Evolutionary conservation across 1,139 yeast species (phyloP).

Genomic region (Geotrichum histeridarum): DNA sequence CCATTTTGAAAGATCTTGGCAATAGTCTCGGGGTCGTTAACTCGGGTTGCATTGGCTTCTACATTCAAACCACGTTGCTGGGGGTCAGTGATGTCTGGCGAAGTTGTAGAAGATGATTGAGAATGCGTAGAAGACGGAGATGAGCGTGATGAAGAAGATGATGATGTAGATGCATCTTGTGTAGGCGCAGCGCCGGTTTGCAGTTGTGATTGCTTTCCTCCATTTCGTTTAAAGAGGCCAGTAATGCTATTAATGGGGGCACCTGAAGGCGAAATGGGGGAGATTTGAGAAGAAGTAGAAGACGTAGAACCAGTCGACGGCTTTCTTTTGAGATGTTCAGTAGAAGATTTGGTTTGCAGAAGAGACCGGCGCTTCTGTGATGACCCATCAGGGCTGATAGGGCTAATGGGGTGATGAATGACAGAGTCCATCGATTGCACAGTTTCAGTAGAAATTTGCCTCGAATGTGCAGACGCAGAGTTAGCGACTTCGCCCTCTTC

Average conservation of each 20-base stretch:
- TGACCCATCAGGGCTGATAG: constrained; percentile 1
- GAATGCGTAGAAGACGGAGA: constrained; percentile 2
- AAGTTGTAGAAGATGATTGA: constrained; percentile 5
- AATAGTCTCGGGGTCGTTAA: not conserved
- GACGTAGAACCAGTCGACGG: not conserved
- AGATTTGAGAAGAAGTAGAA: not conserved
- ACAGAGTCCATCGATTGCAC: constrained; percentile 7
- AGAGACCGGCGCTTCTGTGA: constrained; percentile 8
- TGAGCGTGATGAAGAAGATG: constrained; percentile 1
- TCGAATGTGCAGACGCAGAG: not conserved
- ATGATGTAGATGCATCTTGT: not conserved
- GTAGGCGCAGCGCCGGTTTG: not conserved
- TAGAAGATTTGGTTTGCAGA: constrained; percentile 5
- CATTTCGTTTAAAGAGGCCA: not conserved
- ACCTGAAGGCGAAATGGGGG: not conserved
- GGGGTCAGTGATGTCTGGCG: constrained; percentile 3
- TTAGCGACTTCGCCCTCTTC: not conserved
- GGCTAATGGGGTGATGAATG: not conserved
- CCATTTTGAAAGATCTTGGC: not conserved
- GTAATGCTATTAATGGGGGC: not conserved
- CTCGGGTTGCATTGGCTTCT: not conserved
- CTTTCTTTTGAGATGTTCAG: constrained; percentile 5
- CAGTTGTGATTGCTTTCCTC: not conserved
- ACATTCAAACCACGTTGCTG: not conserved
- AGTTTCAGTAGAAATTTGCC: constrained; percentile 5